A percentile compares a stretch with the other conserved stretches of the same genome.
Conservation (phyloP, 2,329 filamentous ascomycete genomes). For the Gaeumannomyces sp. region DNA sequence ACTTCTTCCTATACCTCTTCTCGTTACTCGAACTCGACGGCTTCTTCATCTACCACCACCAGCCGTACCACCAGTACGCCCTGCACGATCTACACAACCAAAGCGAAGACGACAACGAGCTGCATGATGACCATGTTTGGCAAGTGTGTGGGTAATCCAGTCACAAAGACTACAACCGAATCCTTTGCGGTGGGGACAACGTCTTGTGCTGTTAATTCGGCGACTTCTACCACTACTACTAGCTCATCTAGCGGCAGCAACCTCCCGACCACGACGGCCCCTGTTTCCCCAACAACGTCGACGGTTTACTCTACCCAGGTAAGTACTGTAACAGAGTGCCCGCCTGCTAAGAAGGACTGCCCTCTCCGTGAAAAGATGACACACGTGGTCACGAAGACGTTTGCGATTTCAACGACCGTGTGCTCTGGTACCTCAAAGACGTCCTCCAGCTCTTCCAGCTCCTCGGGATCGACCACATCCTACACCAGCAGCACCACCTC, state of each 20-base stretch:
- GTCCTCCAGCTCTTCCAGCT: background rate
- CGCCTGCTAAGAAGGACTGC: background rate
- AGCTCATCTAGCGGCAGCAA: background rate
- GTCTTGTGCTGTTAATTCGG: background rate
- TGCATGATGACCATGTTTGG: background rate
- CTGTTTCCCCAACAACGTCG: background rate
- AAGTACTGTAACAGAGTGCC: conserved; percentile 6
- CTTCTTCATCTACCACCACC: too few species aligned
- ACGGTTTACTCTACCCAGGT: conserved; percentile 5
- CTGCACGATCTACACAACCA: background rate
- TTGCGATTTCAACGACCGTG: conserved; percentile 5
- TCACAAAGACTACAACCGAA: background rate
- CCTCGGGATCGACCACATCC: background rate
- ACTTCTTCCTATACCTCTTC: background rate
- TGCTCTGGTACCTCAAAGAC: background rate
- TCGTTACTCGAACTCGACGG: background rate
- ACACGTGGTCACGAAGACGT: conserved; percentile 4
- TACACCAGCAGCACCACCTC: background rate
- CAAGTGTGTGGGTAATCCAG: conserved; percentile 1
- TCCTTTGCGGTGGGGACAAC: background rate
- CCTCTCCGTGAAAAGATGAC: background rate
- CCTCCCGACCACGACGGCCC: background rate
- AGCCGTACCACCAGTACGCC: background rate
- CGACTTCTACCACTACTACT: background rate
- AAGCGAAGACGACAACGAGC: background rate